phyloP scores from a whole-genome alignment of 495 filamentous ascomycete genomes.

The Bryoglossum gracile region DNA sequence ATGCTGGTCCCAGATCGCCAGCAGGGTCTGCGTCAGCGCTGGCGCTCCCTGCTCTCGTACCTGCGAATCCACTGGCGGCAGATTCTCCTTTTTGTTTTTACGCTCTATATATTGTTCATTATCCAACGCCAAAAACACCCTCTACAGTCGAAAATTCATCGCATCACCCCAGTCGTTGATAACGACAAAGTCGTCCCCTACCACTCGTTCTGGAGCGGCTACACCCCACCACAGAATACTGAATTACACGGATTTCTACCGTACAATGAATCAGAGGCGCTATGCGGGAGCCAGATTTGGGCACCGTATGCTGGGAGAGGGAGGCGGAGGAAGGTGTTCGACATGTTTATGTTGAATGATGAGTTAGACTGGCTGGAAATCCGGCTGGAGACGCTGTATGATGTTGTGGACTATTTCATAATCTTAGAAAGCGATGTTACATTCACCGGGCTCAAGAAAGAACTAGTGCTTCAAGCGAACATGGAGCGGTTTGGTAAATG shows the following conservation, averaged over 20 bases:
- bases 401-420: conserved; percentile 40
- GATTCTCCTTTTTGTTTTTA: not conserved
- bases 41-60: not conserved
- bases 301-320: not conserved
- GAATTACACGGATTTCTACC: conserved; percentile 2
- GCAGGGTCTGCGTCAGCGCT: not conserved
- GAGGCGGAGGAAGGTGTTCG: conserved; percentile 33
- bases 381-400: conserved; percentile 30
- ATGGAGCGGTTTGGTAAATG: conserved; percentile 31
- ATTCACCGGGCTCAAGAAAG: conserved; percentile 37
- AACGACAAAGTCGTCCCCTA: not conserved
- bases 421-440: conserved; percentile 39
- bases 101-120: not conserved
- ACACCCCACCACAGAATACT: no score
- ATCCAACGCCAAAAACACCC: conserved; percentile 1
- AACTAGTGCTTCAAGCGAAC: conserved; percentile 31
- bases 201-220: not conserved
- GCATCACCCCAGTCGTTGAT: conserved; percentile 2
- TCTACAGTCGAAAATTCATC: not conserved
- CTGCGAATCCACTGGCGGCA: conserved; percentile 3
- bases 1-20: no score
- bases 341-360: conserved; percentile 35
- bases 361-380: conserved; percentile 45
- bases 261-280: not conserved
- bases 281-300: conserved; percentile 1